Conservation (phyloP, 495 filamentous ascomycete species). For the Chaetomium tenue region DNA sequence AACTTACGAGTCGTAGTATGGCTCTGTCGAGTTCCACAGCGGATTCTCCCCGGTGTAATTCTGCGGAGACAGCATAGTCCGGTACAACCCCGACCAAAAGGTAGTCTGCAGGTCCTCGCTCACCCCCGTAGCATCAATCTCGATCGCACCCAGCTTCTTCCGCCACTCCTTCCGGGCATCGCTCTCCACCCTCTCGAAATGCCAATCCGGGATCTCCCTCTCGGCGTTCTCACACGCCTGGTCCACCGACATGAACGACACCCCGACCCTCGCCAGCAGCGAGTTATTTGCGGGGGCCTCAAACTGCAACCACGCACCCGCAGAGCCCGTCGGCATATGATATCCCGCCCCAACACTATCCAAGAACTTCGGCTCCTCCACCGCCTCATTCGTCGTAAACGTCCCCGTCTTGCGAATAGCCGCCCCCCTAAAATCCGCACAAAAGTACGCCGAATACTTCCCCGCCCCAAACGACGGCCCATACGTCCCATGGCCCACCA, state of each 20-base stretch:
- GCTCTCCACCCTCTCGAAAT: conserved; percentile 55
- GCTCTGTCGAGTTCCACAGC: conserved; percentile 65
- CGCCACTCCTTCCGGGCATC: conserved; percentile 58
- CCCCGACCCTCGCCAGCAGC: conserved; percentile 59
- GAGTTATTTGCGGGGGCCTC: conserved; percentile 41
- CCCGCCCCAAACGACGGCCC: conserved; percentile 67
- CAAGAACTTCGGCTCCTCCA: conserved; percentile 48
- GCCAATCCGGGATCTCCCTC: conserved; percentile 58
- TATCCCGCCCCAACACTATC: conserved; percentile 42
- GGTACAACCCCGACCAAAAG: conserved; percentile 69
- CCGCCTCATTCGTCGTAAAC: conserved; percentile 47
- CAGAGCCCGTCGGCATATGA: conserved; percentile 53
- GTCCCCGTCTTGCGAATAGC: conserved; percentile 56
- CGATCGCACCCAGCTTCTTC: conserved; percentile 57
- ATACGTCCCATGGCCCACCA: conserved; percentile 63
- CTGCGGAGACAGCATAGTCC: conserved; percentile 64
- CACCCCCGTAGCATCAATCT: conserved; percentile 54
- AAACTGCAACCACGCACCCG: conserved; percentile 64
- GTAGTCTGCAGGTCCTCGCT: conserved; percentile 56
- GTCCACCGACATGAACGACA: conserved; percentile 63
- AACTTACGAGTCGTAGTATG: conserved; percentile 65
- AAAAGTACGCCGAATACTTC: conserved; percentile 58
- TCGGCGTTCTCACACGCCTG: conserved; percentile 65
- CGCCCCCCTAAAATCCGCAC: conserved; percentile 67
- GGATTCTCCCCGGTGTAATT: conserved; percentile 76